These are phyloP conservation scores for Pseudocercospora eumusae DNA, from an alignment of 2,329 filamentous ascomycete genomes.

Conservation along the genomic window DNA sequence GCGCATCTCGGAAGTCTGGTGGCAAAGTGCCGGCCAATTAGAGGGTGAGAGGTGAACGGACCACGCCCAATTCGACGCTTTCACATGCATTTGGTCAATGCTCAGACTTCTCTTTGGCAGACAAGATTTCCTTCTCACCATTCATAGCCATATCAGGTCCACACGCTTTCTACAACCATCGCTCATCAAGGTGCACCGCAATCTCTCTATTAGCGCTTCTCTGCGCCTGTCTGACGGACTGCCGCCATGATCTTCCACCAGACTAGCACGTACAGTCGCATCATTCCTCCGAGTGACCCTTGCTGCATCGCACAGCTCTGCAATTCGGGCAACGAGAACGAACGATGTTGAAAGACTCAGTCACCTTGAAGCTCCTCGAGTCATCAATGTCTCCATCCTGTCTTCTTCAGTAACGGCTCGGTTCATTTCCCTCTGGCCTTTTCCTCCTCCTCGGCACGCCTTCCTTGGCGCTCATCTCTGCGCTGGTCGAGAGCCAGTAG, in stretches of 20 bases:
- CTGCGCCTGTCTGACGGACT: neutral
- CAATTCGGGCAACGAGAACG: neutral
- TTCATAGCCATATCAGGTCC: too few species aligned
- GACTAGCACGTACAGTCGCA: neutral
- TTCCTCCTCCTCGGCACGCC: neutral
- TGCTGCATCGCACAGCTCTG: neutral
- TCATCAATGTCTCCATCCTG: neutral
- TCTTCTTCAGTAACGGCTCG: too few species aligned
- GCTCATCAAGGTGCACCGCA: neutral
- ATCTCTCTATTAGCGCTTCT: neutral
- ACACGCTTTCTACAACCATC: too few species aligned
- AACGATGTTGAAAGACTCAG: neutral
- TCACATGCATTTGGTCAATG: neutral
- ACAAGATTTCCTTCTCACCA: neutral
- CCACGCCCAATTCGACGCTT: neutral
- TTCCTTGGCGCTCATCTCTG: too few species aligned
- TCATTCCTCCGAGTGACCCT: neutral
- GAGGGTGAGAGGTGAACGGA: neutral
- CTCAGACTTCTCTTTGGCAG: too few species aligned
- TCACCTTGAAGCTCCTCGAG: neutral
- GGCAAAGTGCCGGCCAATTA: neutral
- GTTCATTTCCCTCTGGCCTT: neutral
- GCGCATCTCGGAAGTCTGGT: neutral
- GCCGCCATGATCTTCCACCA: neutral
- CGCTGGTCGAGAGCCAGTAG: too few species aligned